A percentile compares a stretch with the other conserved stretches of the same genome.
Conservation (phyloP, 805 yeast genomes). For the Wickerhamomyces chaumierensis region DNA sequence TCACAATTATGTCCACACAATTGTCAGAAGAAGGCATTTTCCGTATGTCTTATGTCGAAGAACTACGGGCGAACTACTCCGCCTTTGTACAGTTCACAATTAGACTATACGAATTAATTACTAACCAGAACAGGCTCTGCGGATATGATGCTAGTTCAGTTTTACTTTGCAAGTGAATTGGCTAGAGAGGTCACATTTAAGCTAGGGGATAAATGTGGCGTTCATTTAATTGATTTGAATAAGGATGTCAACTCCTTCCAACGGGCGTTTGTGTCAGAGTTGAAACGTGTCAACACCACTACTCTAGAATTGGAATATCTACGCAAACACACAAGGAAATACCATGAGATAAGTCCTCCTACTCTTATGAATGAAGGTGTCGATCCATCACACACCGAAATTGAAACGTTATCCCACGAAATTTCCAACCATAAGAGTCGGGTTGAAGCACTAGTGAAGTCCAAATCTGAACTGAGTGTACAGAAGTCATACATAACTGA, state of each 20-base stretch:
- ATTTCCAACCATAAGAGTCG: conserved; percentile 65
- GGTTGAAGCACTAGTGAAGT: conserved; percentile 56
- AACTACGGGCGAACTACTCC: background rate
- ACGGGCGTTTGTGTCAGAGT: conserved; percentile 81
- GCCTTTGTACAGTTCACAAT: background rate
- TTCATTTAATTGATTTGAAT: conserved; percentile 87
- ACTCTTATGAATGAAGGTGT: background rate
- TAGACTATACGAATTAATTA: conserved; percentile 4
- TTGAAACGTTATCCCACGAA: conserved; percentile 54
- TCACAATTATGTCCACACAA: conserved; percentile 9
- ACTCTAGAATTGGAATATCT: conserved; percentile 69
- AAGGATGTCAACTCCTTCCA: conserved; percentile 74
- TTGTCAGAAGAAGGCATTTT: conserved; percentile 27
- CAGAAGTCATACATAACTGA: conserved; percentile 62
- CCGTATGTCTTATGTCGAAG: conserved; percentile 22
- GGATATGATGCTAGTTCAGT: conserved; percentile 90
- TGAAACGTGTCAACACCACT: conserved; percentile 73
- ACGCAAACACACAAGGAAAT: conserved; percentile 14
- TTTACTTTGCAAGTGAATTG: conserved; percentile 84
- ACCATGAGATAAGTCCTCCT: background rate
- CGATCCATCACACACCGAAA: conserved; percentile 27
- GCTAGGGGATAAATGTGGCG: conserved; percentile 74
- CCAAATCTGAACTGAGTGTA: conserved; percentile 51
- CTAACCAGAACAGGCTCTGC: conserved; percentile 74
- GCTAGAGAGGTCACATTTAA: conserved; percentile 79